Evolutionary conservation across 2,329 filamentous ascomycete genomes (phyloP), one percentile per base, ranked within the genome.

Genomic region (Alternaria arbusti): DNA sequence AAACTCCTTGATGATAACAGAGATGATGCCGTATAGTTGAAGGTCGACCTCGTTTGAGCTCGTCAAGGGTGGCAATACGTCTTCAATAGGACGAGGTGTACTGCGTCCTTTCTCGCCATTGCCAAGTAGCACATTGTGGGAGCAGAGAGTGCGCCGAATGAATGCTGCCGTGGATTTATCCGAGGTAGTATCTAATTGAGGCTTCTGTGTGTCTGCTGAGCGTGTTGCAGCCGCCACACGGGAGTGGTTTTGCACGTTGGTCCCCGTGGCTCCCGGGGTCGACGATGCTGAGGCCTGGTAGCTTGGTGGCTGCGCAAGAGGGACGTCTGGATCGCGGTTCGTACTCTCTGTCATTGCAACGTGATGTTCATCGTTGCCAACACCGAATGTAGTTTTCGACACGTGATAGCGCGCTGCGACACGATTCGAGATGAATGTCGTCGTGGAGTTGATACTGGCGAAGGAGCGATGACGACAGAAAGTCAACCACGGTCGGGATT

Each of bases 21-120:
- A 92, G 64, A 99, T 89, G 64, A 98, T 87, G 26, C 93, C 95
- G 78, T 98, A 99, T 5, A 99, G 86, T 81, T 99, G 92, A 60
- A 96, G 83, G 79, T 99, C 96, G 63, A 98, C 89, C 71, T 96
- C 93, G 79, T 97, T 97, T 55, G 93, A 94, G 83, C 94, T 97
- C 52, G 95, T 98, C 74, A 99, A 85, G 43, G 94, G 94, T 63
- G 95, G 96, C 49, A 99, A 84, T 46, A 97, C 84, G 71, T 94
- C 91, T 64, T 96, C 89, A 70, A 97, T 90, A 52, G 92, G 87
- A 73, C 84, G 84, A 47, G 86, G 87, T 71, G 81, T 90, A 84
- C 81, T 91, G 84, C 69, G 84, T 25, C 74, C 76, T 50, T 85
- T 83, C 59, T 90, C 86, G 49, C 80, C 82, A 62, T 83, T 81